Conservation (phyloP, 2,329 filamentous ascomycete genomes). For the Dothideomycetes sp. region DNA sequence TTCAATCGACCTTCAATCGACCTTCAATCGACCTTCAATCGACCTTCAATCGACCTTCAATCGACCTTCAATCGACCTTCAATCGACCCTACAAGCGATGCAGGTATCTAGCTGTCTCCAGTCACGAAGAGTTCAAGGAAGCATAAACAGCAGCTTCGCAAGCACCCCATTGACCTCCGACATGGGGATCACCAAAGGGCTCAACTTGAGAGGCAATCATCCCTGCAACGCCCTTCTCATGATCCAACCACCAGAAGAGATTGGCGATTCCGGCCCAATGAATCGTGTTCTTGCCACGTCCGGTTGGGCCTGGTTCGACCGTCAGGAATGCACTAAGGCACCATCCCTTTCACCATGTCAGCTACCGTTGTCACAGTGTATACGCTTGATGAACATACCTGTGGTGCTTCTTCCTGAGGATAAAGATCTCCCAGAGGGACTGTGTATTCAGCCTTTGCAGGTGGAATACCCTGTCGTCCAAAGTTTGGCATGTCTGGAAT, state of each 20-base stretch:
- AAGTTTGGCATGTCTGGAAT: slow-evolving; percentile 28
- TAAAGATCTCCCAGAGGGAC: slow-evolving; percentile 41
- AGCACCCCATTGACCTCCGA: slow-evolving; percentile 26
- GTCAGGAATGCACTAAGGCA: slow-evolving; percentile 39
- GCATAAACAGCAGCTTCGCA: slow-evolving; percentile 21
- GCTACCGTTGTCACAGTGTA: too few species aligned
- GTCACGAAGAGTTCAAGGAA: neutral
- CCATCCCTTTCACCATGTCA: slow-evolving; percentile 44
- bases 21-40: neutral
- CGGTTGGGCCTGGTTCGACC: slow-evolving; percentile 26
- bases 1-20: neutral
- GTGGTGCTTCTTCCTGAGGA: slow-evolving; percentile 18
- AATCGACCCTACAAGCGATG: too few species aligned
- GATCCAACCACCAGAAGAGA: slow-evolving; percentile 31
- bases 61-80: neutral
- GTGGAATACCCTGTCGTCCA: slow-evolving; percentile 24
- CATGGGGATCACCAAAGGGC: slow-evolving; percentile 28
- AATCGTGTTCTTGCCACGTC: slow-evolving; percentile 26
- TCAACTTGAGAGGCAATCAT: slow-evolving; percentile 31
- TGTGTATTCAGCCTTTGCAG: slow-evolving; percentile 27
- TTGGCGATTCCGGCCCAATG: slow-evolving; percentile 31
- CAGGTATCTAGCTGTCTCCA: too few species aligned
- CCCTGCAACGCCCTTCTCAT: slow-evolving; percentile 29
- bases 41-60: neutral
- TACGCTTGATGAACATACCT: slow-evolving; percentile 1